Conservation (phyloP, 2,329 filamentous ascomycete species). For the Clonostachys byssicola region DNA sequence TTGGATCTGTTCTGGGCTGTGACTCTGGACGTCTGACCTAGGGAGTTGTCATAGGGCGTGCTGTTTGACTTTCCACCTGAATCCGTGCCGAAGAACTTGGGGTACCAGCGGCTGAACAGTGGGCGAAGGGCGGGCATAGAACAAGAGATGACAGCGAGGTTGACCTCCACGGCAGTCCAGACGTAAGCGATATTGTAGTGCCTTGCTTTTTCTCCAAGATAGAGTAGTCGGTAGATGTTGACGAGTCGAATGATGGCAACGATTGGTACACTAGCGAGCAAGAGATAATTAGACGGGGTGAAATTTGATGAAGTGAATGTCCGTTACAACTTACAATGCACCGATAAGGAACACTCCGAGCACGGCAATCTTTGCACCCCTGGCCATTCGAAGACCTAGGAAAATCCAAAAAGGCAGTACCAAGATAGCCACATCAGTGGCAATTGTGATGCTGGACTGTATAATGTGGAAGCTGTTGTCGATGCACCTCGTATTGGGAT, state of each 20-base stretch:
- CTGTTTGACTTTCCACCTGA: not conserved
- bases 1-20: conserved; percentile 5
- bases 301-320: not conserved
- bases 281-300: not conserved
- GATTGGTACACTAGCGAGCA: conserved; percentile 18
- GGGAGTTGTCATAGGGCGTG: conserved; percentile 3
- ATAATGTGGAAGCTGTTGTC: conserved; percentile 24
- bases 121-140: conserved; percentile 27
- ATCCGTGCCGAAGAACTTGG: conserved; percentile 18
- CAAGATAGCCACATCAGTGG: conserved; percentile 33
- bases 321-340: conserved; percentile 18
- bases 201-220: conserved; percentile 5
- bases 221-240: conserved; percentile 14
- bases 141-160: conserved; percentile 28
- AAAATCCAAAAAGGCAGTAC: conserved; percentile 34
- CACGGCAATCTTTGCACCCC: conserved; percentile 27
- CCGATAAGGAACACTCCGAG: conserved; percentile 33
- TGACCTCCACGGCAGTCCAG: conserved; percentile 24
- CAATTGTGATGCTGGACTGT: conserved; percentile 28
- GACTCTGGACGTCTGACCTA: conserved; percentile 4
- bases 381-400: conserved; percentile 28
- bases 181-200: conserved; percentile 22
- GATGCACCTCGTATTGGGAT: conserved; percentile 18
- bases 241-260: conserved; percentile 24
- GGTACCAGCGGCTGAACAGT: conserved; percentile 24